phyloP scores from a whole-genome alignment of 78 protist genomes.

The Speleostelium caveatum region DNA sequence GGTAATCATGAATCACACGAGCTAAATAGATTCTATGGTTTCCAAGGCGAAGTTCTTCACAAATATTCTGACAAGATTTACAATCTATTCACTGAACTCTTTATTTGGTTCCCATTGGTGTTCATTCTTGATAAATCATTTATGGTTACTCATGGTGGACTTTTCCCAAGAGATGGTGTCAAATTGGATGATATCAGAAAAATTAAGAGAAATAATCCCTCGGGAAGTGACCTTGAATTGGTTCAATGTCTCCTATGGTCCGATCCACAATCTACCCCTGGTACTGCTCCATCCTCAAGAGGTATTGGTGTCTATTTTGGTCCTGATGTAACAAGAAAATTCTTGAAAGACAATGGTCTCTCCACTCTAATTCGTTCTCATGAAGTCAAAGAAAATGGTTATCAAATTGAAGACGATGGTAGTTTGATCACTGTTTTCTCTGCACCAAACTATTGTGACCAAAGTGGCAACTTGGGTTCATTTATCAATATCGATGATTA shows the following conservation, averaged over 20 bases:
- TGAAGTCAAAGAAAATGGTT: slow-evolving; percentile 95
- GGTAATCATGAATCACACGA: slow-evolving; percentile 96
- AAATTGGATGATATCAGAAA: slow-evolving; percentile 90
- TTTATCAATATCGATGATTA: slow-evolving; percentile 76
- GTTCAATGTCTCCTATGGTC: slow-evolving; percentile 95
- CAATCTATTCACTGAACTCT: slow-evolving; percentile 88
- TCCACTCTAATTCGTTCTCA: slow-evolving; percentile 91
- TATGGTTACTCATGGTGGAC: slow-evolving; percentile 95
- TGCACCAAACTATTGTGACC: slow-evolving; percentile 97
- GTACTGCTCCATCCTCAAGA: slow-evolving; percentile 90
- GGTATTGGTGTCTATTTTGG: slow-evolving; percentile 96
- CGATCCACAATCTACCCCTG: slow-evolving; percentile 91
- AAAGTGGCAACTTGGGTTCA: slow-evolving; percentile 96
- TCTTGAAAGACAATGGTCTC: slow-evolving; percentile 89
- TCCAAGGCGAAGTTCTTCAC: slow-evolving; percentile 94
- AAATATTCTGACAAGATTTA: slow-evolving; percentile 80
- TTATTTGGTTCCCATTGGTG: slow-evolving; percentile 91
- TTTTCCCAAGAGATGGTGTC: slow-evolving; percentile 89
- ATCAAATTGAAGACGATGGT: slow-evolving; percentile 90
- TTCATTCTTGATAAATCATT: slow-evolving; percentile 48
- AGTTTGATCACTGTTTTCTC: slow-evolving; percentile 94
- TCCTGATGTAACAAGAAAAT: slow-evolving; percentile 93
- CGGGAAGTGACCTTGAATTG: slow-evolving; percentile 72
- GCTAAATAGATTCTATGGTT: slow-evolving; percentile 96
- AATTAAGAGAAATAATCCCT: slow-evolving; percentile 87